Evolutionary conservation across 2,329 filamentous ascomycete genomes (phyloP), one percentile per base, ranked within the genome.

Genomic region (Fusarium poae): DNA sequence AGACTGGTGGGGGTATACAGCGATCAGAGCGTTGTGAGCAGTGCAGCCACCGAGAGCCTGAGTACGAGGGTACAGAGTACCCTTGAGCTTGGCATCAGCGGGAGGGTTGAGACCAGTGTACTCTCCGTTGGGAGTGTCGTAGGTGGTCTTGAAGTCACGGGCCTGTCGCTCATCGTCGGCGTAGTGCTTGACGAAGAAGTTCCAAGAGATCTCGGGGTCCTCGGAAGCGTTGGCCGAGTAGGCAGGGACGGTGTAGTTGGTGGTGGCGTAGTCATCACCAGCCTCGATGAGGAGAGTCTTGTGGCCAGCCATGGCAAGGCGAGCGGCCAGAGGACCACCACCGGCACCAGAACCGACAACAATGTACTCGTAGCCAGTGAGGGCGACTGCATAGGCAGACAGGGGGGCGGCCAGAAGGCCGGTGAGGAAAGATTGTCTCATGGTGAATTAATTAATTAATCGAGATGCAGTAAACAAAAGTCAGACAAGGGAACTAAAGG

Each of bases 101-200:
- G 82, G 83, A 1, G 82, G 83, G 46, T 78, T 68, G 3, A 76
- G 72, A n/a, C 64, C 71, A 79, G 82, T 84, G 71, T 89, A 89
- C 30, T 83, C 76, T 3, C 86, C 86, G 46, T 84, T 77, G 0
- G 83, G 79, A 1, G 84, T 85, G 11, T 82, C 73, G 73, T 88
- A 90, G 2, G 84, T 84, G 46, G 86, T 85, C 80, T 91, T 90
- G 70, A 79, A 84, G 74, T 91, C 87, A 52, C 81, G 79, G 23
- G 83, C 80, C 66, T 88, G 85, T 37, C 84, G 81, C 23, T 77
- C 75, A 44, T 86, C 78, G 63, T 89, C 82, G 11, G 81, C 79
- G 72, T 89, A 90, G 75, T 90, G 88, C 45, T 83, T 82, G n/a
- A 89, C 86, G 67, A 85, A 91, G 77, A 86, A 90, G 75, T 89